Evolutionary conservation across 2,329 filamentous ascomycete genomes (phyloP), one percentile per base, ranked within the genome.

Genomic region (Volutella citrinella): DNA sequence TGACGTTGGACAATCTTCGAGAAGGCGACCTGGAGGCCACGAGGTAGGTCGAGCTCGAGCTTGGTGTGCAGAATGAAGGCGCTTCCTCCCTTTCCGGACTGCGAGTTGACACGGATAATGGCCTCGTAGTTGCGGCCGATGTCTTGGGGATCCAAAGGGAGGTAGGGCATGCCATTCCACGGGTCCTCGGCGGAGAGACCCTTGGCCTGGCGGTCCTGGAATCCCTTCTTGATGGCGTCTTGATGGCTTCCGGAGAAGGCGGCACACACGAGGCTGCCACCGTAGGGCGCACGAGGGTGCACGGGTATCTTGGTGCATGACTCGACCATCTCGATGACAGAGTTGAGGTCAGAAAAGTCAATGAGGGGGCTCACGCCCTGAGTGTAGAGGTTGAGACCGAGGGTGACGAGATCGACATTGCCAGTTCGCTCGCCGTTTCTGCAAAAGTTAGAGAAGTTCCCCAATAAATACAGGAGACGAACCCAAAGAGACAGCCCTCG

Each of bases 121-220:
- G 91, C 91, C 66, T 97, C 90, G 76, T 97, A 97, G n/a, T 83
- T 96, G 38, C 91, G 82, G 31, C 91, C 91, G 46, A 97, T 95
- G 56, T 97, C 91, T 55, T 85, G 76, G 6, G 91, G 91, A 56
- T 97, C 91, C 52, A 97, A 76, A 10, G 91, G 91, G 30, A 97
- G 82, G 59, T 97, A 97, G 1, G 91, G 91, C 23, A 96, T 75
- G 50, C 86, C 70, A n/a, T n/a, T n/a, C 91, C 91, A 97, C 24
- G 66, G 69, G 54, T 82, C 78, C 36, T 91, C 79, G 55, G 75
- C 68, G 6, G 64, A 68, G 27, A 74, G 70, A 34, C 72, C 74
- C 1, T 73, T 63, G 27, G 72, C 64, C 57, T 89, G 75, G 39
- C 91, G 83, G 24, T 71, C 56, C 57, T 86, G 76, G 70, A 93